Percentiles rank a stretch among this genome's conserved stretches.
Conservation (phyloP, 129 eudicot species). For the Centella asiatica region DNA sequence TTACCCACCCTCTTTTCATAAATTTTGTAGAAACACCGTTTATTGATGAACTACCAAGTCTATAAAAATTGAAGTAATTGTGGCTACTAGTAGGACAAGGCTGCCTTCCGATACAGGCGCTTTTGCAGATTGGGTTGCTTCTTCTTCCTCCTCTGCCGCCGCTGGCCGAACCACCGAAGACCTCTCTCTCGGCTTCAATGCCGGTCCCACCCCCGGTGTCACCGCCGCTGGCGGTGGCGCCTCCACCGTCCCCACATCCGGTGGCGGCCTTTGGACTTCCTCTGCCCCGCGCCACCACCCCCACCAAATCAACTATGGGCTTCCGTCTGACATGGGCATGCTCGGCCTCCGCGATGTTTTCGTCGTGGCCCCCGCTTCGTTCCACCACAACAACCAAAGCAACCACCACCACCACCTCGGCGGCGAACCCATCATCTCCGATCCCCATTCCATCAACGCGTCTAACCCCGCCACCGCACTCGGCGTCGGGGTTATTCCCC, state of each 20-base stretch:
- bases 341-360: constrained; percentile 30
- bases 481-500: constrained; percentile 66
- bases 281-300: constrained; percentile 21
- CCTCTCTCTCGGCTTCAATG: constrained; percentile 75
- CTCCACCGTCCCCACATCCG: background rate
- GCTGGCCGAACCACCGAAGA: constrained; percentile 32
- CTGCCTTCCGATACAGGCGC: constrained; percentile 83
- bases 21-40: background rate
- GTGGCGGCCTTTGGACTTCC: constrained; percentile 9
- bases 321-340: constrained; percentile 71
- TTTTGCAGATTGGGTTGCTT: constrained; percentile 77
- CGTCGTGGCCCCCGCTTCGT: constrained; percentile 55
- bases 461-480: constrained; percentile 28
- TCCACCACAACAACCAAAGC: constrained; percentile 37
- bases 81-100: constrained; percentile 84
- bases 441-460: constrained; percentile 9
- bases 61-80: constrained; percentile 37
- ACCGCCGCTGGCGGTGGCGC: constrained; percentile 13
- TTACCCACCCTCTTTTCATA: background rate
- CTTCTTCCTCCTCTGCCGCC: constrained; percentile 38
- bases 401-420: constrained; percentile 19
- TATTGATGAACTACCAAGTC: background rate
- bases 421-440: constrained; percentile 20
- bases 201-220: constrained; percentile 29
- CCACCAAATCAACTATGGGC: constrained; percentile 51